Base-by-base conservation (phyloP, 768 basidiomycete species). In the Paxillus ammoniavirescens region DNA sequence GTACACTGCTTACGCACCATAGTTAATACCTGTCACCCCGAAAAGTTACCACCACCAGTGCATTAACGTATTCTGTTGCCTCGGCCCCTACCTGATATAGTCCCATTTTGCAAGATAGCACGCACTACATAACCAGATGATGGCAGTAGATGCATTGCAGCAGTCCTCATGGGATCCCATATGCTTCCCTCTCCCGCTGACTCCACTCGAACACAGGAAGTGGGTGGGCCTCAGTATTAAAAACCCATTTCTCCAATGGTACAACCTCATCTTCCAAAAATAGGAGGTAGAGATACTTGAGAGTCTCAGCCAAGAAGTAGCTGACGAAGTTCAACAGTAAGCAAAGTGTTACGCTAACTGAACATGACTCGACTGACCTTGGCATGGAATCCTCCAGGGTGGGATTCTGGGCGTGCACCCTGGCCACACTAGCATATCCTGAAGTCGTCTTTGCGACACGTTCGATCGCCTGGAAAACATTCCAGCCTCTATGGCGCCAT, bases 141-240 rank as follows among this genome's bases (percentile, higher is more conserved):
- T 51, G 21, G n/a, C 10, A 30, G 10, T 14, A 30, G 3, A 35
- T 45, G 21, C 12, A 42, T 26, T 9, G 15, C 7, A 18, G 10
- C 15, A 10, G 28, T 12, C 21, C 12, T 45, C 43, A 45, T 45
- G 23, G 15, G 31, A 79, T 71, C 31, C 72, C 72, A 53, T 78
- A 80, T 46, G 60, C 61, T 49, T 69, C 61, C 55, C 73, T 78
- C 65, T 88, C 83, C 60, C 72, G 73, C 40, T 68, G 64, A 3
- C 76, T 82, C 87, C 85, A 89, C 44, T 75, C 61, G 61, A 89
- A 86, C 31, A 89, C 75, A 8, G 87, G 88, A 15, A 91, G 73
- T 10, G 91, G 87, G 65, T 92, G 91, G 5, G 89, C 91, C 68
- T 86, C 84, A 0, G 84, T 86, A 57, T 84, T 86, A 55, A 84